Conservation (phyloP, 176 grass and related monocot species). For the Eremochloa ophiuroides region DNA sequence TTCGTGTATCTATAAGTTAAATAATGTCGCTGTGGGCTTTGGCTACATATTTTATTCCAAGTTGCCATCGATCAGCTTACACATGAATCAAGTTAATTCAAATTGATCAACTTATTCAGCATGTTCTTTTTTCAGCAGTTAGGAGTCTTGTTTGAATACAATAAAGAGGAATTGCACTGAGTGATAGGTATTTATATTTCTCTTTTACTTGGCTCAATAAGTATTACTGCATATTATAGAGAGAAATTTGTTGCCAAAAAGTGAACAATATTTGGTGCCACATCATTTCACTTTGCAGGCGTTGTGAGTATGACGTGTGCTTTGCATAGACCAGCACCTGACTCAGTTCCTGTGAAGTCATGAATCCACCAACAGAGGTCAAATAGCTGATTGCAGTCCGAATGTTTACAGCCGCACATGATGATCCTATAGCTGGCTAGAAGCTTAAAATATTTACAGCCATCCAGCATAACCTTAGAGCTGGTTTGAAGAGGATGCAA, state of each 20-base stretch:
- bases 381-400: background rate
- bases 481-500: constrained; percentile 16
- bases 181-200: background rate
- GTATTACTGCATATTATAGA: background rate
- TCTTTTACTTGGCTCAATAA: background rate
- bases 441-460: background rate
- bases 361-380: constrained; percentile 6
- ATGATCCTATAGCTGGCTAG: background rate
- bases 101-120: background rate
- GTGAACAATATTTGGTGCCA: background rate
- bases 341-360: constrained; percentile 4
- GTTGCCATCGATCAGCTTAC: background rate
- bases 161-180: background rate
- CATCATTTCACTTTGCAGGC: background rate
- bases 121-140: constrained; percentile 15
- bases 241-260: background rate
- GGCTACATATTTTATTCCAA: constrained; percentile 16
- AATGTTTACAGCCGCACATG: background rate
- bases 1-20: constrained; percentile 13
- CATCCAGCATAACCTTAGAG: constrained; percentile 1
- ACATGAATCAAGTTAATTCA: background rate
- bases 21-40: background rate
- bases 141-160: background rate
- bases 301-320: background rate
- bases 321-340: constrained; percentile 3